phyloP scores from a whole-genome alignment of 2,329 filamentous ascomycete genomes.

The Nemania bipapillata region DNA sequence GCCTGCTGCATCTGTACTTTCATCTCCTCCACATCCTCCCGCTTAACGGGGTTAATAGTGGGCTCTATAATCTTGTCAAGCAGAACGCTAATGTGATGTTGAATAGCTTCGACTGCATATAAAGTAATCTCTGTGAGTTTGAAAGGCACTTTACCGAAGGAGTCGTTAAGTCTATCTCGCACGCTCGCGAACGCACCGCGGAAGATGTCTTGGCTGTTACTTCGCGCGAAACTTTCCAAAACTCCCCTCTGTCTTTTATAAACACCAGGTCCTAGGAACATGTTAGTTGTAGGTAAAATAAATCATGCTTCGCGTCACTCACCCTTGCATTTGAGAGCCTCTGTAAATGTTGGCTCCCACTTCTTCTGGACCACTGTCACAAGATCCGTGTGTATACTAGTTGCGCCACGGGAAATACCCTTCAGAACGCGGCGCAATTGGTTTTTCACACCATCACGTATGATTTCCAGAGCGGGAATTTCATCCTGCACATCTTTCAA shows the following conservation, averaged over 20 bases:
- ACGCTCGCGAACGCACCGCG: neutral
- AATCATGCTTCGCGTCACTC: neutral
- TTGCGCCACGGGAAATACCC: neutral
- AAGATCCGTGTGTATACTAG: neutral
- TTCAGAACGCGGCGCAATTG: neutral
- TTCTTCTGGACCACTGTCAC: neutral
- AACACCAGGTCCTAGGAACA: neutral
- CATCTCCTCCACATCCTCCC: neutral
- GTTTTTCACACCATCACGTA: neutral
- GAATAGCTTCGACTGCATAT: neutral
- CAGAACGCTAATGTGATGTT: neutral
- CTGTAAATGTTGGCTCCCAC: neutral
- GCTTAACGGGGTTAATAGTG: neutral
- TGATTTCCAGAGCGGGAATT: neutral
- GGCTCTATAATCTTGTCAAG: neutral
- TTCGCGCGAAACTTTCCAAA: neutral
- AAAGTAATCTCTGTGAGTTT: neutral
- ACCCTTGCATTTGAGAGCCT: neutral
- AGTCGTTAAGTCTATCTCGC: neutral
- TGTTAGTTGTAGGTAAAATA: neutral
- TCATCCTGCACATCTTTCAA: neutral
- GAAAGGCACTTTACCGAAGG: neutral
- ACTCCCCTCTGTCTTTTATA: neutral
- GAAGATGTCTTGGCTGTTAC: neutral
- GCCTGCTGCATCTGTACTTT: conserved; percentile 1